These are phyloP conservation scores for Xylariaceae sp. DNA, from an alignment of 2,329 filamentous ascomycete species.

Conservation along the genomic window DNA sequence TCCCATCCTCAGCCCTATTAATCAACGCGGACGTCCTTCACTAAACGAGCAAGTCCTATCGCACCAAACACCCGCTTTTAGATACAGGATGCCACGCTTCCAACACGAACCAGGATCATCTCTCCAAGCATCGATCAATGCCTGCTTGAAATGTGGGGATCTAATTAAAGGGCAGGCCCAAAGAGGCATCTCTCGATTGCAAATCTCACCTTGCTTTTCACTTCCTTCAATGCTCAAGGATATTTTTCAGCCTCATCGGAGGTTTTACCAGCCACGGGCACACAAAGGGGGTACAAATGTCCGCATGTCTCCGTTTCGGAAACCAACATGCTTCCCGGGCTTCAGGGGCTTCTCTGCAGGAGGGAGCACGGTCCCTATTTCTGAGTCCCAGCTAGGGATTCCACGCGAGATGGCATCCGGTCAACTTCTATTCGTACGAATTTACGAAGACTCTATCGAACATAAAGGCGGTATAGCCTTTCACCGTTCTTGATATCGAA, in stretches of 20 bases:
- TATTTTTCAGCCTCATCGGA: conserved; percentile 6
- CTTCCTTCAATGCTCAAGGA: not conserved
- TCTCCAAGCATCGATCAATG: not conserved
- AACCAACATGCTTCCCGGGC: not conserved
- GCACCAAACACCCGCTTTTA: not conserved
- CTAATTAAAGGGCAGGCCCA: not conserved
- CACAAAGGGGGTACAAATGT: not conserved
- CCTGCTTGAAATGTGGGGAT: not conserved
- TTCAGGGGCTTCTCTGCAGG: not conserved
- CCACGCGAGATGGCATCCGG: too few species aligned
- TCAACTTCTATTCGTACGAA: too few species aligned
- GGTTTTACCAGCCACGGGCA: conserved; percentile 4
- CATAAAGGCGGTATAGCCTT: too few species aligned
- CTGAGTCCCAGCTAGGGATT: not conserved
- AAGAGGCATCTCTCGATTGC: conserved; percentile 9
- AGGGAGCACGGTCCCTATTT: not conserved
- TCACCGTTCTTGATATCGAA: too few species aligned
- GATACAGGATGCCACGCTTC: not conserved
- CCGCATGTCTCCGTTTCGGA: not conserved
- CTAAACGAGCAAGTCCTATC: not conserved
- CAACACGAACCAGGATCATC: not conserved
- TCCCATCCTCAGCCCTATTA: conserved; percentile 8
- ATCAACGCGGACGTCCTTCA: not conserved
- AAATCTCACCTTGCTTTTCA: not conserved
- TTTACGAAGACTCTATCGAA: too few species aligned